A percentile compares a stretch with the other conserved stretches of the same genome.
These are phyloP conservation scores for Fusarium illudens DNA, from an alignment of 2,329 filamentous ascomycete genomes.

Conservation along the genomic window DNA sequence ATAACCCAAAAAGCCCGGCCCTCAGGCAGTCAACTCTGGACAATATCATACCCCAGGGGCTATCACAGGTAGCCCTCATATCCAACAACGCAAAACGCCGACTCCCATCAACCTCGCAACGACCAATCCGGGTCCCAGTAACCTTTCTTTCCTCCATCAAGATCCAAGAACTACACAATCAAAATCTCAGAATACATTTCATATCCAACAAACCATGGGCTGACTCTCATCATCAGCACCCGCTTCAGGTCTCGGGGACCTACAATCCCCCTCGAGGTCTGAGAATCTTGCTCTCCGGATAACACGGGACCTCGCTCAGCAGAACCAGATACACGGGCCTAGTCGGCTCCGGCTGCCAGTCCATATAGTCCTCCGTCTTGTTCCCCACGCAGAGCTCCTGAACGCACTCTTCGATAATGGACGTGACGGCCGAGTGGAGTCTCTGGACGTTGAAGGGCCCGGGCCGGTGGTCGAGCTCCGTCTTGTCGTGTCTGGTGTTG, in stretches of 20 bases:
- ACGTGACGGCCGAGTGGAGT: slow-evolving; percentile 9
- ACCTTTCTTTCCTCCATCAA: neutral
- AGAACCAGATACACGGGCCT: slow-evolving; percentile 23
- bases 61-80: neutral
- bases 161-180: neutral
- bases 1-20: neutral
- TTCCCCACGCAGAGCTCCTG: neutral
- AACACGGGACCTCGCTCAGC: slow-evolving; percentile 12
- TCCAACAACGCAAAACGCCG: neutral
- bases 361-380: slow-evolving; percentile 24
- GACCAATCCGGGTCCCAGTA: no score
- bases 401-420: slow-evolving; percentile 2
- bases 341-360: slow-evolving; percentile 27
- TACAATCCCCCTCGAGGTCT: neutral
- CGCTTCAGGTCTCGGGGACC: neutral
- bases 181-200: neutral
- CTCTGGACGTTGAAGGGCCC: neutral
- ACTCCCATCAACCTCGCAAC: no score
- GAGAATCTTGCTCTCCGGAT: neutral
- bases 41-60: neutral
- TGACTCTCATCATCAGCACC: neutral
- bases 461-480: neutral
- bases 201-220: neutral
- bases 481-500: neutral
- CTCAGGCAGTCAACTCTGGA: neutral